Base-by-base conservation (phyloP, 2,329 filamentous ascomycete species). In the Ophiostoma pallidulum region DNA sequence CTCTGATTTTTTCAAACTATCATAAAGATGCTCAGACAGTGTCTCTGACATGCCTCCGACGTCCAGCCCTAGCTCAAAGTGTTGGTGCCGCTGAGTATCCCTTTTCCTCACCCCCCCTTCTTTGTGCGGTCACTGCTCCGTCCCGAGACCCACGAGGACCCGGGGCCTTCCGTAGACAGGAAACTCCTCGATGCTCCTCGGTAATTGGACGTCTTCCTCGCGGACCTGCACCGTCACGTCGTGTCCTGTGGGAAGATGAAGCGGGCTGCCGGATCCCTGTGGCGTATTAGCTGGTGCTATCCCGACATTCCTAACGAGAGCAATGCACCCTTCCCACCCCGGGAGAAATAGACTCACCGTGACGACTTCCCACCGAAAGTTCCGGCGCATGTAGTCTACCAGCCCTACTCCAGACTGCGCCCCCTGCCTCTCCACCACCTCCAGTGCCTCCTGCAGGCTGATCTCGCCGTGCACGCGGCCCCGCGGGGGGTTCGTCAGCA, bases 381-480 rank as follows among this genome's bases (percentile, higher is more conserved):
- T 5, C 16, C 19, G 20, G 2, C 20, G 45, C 31, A 41, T 16
- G 14, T 14, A 16, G 6, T 40, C 36, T n/a, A 14, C 6, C 6
- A n/a, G 2, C 44, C 18, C 14, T 8, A 1, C n/a, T 28, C 5
- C 24, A 28, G n/a, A 10, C 14, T 24, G 19, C n/a, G 13, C 9
- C 10, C 14, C 8, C 24, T 37, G 18, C 10, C 3, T 10, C n/a
- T 41, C 16, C 24, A 29, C 18, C 8, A 5, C 41, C 3, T 18
- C 9, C 40, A 50, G 22, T 1, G 40, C 29, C 12, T 18, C 24
- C 8, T 28, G 18, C 6, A 50, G 37, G 16, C 38, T 18, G n/a
- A 50, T 40, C 35, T 47, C 48, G 4, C 48, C 48, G 18, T 47
- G 48, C 6, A 47, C 29, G 1, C 33, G 38, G 1, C 48, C 48